Evolutionary conservation across 768 basidiomycete species (phyloP).

Genomic region (Amanita rubescens): DNA sequence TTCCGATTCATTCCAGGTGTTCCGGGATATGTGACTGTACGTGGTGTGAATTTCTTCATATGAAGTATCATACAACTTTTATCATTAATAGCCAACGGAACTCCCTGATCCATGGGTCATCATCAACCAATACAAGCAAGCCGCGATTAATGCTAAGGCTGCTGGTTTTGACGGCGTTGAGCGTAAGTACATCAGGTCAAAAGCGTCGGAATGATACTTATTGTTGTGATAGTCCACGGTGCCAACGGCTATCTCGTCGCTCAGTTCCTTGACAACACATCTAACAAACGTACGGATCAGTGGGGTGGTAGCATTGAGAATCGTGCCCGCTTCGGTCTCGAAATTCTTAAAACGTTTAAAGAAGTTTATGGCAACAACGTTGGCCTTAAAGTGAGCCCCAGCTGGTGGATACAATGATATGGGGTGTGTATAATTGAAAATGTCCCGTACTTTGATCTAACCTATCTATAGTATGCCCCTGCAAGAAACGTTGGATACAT

Average conservation of each 20-base stretch:
- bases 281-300: constrained; percentile 46
- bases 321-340: constrained; percentile 44
- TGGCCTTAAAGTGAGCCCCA: constrained; percentile 41
- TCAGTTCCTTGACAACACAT: constrained; percentile 43
- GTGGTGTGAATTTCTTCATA: constrained; percentile 7
- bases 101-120: constrained; percentile 34
- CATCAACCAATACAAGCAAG: constrained; percentile 32
- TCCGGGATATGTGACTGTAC: constrained; percentile 33
- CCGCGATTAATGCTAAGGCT: constrained; percentile 39
- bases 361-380: constrained; percentile 39
- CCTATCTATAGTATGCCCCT: constrained; percentile 30
- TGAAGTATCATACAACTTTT: too few species aligned
- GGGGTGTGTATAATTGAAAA: constrained; percentile 21
- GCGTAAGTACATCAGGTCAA: constrained; percentile 19
- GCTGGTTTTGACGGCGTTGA: constrained; percentile 56
- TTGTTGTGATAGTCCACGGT: constrained; percentile 27
- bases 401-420: constrained; percentile 39
- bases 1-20: constrained; percentile 31
- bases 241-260: constrained; percentile 38
- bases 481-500: constrained; percentile 35
- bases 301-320: constrained; percentile 58
- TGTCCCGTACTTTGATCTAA: not conserved
- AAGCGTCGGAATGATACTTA: not conserved
- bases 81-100: constrained; percentile 27
- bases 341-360: constrained; percentile 36